phyloP scores from a whole-genome alignment of 2,329 filamentous ascomycete species.

The Aplosporella prunicola region DNA sequence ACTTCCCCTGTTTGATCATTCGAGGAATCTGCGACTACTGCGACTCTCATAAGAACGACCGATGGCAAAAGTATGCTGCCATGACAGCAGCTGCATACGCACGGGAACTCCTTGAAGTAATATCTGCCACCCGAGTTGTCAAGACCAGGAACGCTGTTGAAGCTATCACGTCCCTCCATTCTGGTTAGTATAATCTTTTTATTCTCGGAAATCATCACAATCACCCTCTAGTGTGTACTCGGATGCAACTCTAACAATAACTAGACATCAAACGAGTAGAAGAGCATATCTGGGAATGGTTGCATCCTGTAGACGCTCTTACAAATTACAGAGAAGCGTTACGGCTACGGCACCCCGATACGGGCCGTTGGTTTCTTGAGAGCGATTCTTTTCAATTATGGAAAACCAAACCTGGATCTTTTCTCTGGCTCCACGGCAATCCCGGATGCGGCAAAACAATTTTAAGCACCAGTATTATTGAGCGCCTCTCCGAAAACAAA shows the following conservation, averaged over 20 bases:
- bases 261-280: too few species aligned
- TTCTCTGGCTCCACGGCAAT: conserved; percentile 1
- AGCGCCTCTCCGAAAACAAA: not conserved
- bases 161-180: not conserved
- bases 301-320: not conserved
- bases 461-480: not conserved
- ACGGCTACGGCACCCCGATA: not conserved
- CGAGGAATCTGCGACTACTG: conserved; percentile 21
- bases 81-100: conserved; percentile 14
- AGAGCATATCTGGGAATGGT: not conserved
- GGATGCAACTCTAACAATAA: too few species aligned
- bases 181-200: not conserved
- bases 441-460: conserved; percentile 4
- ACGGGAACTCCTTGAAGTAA: conserved; percentile 13
- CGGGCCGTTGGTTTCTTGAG: not conserved
- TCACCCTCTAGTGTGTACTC: too few species aligned
- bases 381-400: not conserved
- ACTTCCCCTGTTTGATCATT: conserved; percentile 20
- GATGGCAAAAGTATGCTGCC: conserved; percentile 18
- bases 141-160: not conserved
- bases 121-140: not conserved
- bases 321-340: not conserved
- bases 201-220: not conserved
- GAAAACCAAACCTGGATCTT: not conserved
- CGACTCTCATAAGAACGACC: conserved; percentile 19